Base-by-base conservation (phyloP, 306 rosid species). In the Cajanus cajan region DNA sequence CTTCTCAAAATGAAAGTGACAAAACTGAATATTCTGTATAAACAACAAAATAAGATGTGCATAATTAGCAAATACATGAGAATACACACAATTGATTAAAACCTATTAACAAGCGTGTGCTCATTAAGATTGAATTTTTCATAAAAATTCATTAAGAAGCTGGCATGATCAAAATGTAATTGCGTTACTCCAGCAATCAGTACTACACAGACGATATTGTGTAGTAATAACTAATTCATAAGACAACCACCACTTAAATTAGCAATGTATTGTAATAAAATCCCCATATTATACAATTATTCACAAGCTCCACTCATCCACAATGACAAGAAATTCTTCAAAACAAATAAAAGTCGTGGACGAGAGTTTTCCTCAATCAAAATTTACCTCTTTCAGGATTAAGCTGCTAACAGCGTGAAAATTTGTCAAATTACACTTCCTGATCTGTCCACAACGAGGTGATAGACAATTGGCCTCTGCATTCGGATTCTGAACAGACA, bases 381-480 rank as follows among this genome's bases (percentile, higher is more conserved):
- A 41, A 4, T 18, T 69, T 68, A 93, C 99, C 98, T 95, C 92
- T 59, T 86, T 86, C 80, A 95, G 81, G 36, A 80, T 58, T 31
- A 81, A 18, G 13, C 77, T 86, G 37, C 88, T 67, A 77, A 58
- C 78, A 80, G 78, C 24, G 14, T 70, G 88, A 83, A 82, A 86
- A 25, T 82, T 80, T 1, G 90, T 90, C 85, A 95, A 93, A 84
- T 85, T 90, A 87, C 96, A 95, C 88, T 91, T 95, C 65, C 87
- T 80, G 71, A 95, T 90, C 88, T 89, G 92, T 58, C 91, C 96
- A 48, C 22, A 68, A 82, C 59, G 59, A 44, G 82, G 73, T 44
- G 80, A 83, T 2, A 78, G 71, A 7, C 19, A 39, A 15, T 67
- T 85, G 11, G 65, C 85, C 72, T 37, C 80, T 21, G 19, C 78